Evolutionary conservation across 2,329 filamentous ascomycete genomes (phyloP).

Genomic region (Thelonectria rubi): DNA sequence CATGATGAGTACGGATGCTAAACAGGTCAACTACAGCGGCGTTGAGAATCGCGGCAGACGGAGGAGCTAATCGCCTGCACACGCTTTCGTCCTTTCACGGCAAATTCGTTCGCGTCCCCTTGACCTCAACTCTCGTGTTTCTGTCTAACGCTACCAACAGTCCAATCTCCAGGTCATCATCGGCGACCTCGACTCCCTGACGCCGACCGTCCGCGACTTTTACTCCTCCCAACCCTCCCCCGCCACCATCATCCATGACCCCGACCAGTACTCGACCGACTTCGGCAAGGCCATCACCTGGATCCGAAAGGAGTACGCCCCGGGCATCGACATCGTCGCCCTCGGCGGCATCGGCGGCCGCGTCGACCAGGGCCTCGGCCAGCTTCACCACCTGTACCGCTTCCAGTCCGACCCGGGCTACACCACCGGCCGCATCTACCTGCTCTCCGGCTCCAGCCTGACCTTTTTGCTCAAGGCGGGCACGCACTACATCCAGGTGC

Average conservation of each 20-base stretch:
- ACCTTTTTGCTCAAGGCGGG: constrained; percentile 81
- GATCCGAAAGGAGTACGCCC: constrained; percentile 54
- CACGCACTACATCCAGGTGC: constrained; percentile 73
- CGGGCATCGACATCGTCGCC: constrained; percentile 72
- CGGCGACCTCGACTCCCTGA: constrained; percentile 90
- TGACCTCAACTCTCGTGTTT: background rate
- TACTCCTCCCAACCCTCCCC: constrained; percentile 64
- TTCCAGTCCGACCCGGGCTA: constrained; percentile 64
- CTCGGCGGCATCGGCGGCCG: constrained; percentile 88
- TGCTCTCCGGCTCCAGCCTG: constrained; percentile 83
- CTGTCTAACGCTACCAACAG: constrained; percentile 43
- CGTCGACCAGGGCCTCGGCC: constrained; percentile 90
- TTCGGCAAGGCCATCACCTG: constrained; percentile 83
- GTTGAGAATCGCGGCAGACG: constrained; percentile 84
- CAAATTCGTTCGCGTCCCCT: constrained; percentile 51
- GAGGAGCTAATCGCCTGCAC: constrained; percentile 82
- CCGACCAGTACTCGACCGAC: constrained; percentile 90
- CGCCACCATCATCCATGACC: constrained; percentile 72
- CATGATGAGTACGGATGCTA: constrained; percentile 25
- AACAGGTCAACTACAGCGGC: constrained; percentile 57
- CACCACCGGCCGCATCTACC: constrained; percentile 70
- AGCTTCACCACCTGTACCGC: constrained; percentile 84
- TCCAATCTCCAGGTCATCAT: constrained; percentile 77
- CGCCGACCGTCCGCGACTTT: constrained; percentile 67
- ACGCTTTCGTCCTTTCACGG: constrained; percentile 54